Conservation (phyloP, 805 yeast genomes). For the Lipomyces mesembrius region DNA sequence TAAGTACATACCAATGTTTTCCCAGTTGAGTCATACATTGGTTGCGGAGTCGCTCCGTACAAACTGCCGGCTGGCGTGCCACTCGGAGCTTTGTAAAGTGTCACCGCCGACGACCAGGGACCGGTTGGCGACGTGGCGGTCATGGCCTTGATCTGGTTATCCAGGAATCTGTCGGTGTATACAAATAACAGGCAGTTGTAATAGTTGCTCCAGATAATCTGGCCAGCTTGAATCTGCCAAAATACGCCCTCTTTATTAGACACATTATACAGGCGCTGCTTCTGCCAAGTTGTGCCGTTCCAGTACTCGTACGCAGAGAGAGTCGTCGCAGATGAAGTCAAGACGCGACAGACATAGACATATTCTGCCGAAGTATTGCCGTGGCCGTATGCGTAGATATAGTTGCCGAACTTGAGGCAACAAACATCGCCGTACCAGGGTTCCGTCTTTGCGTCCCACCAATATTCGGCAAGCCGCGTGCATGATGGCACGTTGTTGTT, state of each 20-base stretch:
- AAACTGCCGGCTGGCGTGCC: conserved; percentile 1
- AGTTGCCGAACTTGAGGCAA: background rate
- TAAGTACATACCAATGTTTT: conserved; percentile 10
- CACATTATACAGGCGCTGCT: background rate
- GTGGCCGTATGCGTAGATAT: conserved; percentile 10
- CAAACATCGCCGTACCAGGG: conserved; percentile 9
- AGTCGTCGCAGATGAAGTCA: conserved; percentile 1
- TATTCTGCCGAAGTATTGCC: conserved; percentile 1
- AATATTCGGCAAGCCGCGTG: conserved; percentile 9
- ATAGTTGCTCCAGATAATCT: conserved; percentile 6
- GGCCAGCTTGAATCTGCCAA: conserved; percentile 8
- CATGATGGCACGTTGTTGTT: background rate
- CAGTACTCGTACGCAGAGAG: conserved; percentile 10
- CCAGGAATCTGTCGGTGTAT: conserved; percentile 5
- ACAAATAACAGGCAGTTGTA: conserved; percentile 8
- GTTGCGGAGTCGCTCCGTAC: conserved; percentile 9
- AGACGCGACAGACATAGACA: conserved; percentile 8
- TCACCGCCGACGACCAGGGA: conserved; percentile 10
- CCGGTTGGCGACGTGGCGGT: conserved; percentile 6
- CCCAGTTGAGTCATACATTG: conserved; percentile 5
- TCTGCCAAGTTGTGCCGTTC: conserved; percentile 9
- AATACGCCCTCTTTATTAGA: conserved; percentile 2
- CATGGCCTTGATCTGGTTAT: conserved; percentile 3
- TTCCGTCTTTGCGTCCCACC: conserved; percentile 10
- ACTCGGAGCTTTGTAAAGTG: conserved; percentile 7